Percentiles rank a stretch among this genome's conserved stretches.
Evolutionary conservation across 1,139 yeast genomes (phyloP).

Genomic region (Kodamaea derodonti): DNA sequence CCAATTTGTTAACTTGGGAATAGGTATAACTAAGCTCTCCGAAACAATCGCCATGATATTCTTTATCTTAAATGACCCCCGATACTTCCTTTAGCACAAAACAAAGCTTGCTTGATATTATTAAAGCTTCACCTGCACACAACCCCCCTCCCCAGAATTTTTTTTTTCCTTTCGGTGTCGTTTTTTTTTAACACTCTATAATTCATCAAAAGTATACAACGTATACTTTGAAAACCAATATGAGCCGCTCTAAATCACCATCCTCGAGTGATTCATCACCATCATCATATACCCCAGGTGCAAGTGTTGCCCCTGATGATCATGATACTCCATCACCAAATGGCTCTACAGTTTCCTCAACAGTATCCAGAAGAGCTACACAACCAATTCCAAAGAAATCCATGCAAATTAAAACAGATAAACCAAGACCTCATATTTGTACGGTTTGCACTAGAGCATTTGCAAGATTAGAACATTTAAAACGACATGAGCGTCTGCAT

Average conservation of each 20-base stretch:
- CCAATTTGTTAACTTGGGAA: too few species aligned
- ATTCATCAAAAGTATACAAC: not conserved
- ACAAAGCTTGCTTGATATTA: too few species aligned
- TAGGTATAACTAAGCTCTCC: too few species aligned
- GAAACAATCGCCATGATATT: too few species aligned
- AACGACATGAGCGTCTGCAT: slow-evolving; percentile 31
- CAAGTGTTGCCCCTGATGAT: slow-evolving; percentile 1
- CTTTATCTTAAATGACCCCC: too few species aligned
- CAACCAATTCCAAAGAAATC: slow-evolving; percentile 88
- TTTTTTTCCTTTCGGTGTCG: not conserved
- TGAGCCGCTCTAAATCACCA: slow-evolving; percentile 10
- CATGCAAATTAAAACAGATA: slow-evolving; percentile 73
- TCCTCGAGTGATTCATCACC: slow-evolving; percentile 7
- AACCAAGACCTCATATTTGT: slow-evolving; percentile 30
- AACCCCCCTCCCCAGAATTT: slow-evolving; percentile 1
- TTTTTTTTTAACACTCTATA: not conserved
- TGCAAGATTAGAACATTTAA: slow-evolving; percentile 31
- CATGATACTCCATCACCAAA: slow-evolving; percentile 1
- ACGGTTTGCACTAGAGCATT: slow-evolving; percentile 30
- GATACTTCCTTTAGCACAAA: too few species aligned
- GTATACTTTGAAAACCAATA: not conserved
- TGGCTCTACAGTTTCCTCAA: not conserved
- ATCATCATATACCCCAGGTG: slow-evolving; percentile 8
- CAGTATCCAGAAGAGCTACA: slow-evolving; percentile 12
- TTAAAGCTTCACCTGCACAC: slow-evolving; percentile 6